Base-by-base conservation (phyloP, 805 yeast species). In the Zygosaccharomyces kombuchaensis region DNA sequence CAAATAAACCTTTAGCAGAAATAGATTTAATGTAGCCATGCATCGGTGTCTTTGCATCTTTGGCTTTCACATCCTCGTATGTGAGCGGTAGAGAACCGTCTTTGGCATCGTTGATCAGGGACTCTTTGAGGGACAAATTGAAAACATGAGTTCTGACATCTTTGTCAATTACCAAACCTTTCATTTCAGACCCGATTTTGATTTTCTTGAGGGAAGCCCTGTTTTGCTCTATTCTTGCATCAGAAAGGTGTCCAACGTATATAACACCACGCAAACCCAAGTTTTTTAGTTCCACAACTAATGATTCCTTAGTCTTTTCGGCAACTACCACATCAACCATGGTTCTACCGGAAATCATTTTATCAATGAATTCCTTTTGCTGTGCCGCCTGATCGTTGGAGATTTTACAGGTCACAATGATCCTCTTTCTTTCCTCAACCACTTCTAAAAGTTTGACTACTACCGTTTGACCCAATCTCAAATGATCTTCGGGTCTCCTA, bases 381-480 rank as follows among this genome's bases (percentile, higher is more conserved):
- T 69, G 70, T 22, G 61, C 58, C 4, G 67, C 62, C 9, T 80
- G 70, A 32, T 76, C 77, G 38, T 73, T 70, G 2, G 89, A 76
- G 47, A 82, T 77, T 63, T 84, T 79, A 60, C 93, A 83, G 40
- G 95, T 82, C 2, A 87, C 95, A 17, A 77, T 67, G 50, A 89
- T 70, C 58, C 82, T 77, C 13, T 72, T 60, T 22, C 71, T 69
- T 26, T 74, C 78, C 17, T 63, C 65, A 54, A 84, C 81, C 34
- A 83, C 78, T 31, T 72, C 68, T 34, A 82, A 56, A 13, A 93
- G 70, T 56, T 82, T 79, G 7, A 87, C 95, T 7, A 70, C 66
- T 31, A 93, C 82, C 1, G 96, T 82, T 67, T 93, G 98, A 4
- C 96, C 96, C 12, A 85, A 60, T 53, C 80, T 81, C 55, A 91